Base-by-base conservation (phyloP, 2,329 filamentous ascomycete genomes). In the Claviceps arundinis region DNA sequence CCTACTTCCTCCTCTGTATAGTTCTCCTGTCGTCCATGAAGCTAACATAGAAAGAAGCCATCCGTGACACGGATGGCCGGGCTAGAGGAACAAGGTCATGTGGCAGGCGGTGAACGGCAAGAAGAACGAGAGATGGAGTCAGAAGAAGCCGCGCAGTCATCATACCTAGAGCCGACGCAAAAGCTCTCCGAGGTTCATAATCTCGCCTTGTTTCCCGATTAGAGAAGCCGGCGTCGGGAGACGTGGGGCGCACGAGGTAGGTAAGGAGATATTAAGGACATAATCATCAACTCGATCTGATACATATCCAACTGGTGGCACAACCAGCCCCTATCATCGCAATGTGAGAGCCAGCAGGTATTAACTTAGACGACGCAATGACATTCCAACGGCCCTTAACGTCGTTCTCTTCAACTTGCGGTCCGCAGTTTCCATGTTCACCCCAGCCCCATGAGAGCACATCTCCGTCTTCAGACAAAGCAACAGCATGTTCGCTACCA, bases 401-500 rank as follows among this genome's bases (percentile, higher is more conserved):
- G 66, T 87, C 80, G 48, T 80, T 81, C 55, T 76, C 71, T 17
- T 75, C 70, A 55, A 81, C 79, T 13, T 77, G 72, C 38, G 81
- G 78, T 3, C 93, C 93, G 65, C 93, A 98, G 65, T 98, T 98
- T 1, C 93, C 93, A 69, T 98, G 93, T 68, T 97, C 91, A 2
- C 89, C 90, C 93, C 93, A 98, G 19, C 93, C 93, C 89, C 91
- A 97, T 1, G 87, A 80, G 48, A 94, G 69, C 1, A 95, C 80
- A 49, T 83, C 77, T 1, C 80, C 80, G 19, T 76, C 72, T 9
- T 69, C 69, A 0, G 85, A 81, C 26, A 91, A 67, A 8, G 82
- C 87, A 56, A 97, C 68, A n/a, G 80, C 81, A 66, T 98, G 93
- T 67, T 97, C 93, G 62, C 91, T 96, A 0, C 93, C 93, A 46